Evolutionary conservation across 805 yeast genomes (phyloP).

Genomic region (Saccharomyces kudriavzevii): DNA sequence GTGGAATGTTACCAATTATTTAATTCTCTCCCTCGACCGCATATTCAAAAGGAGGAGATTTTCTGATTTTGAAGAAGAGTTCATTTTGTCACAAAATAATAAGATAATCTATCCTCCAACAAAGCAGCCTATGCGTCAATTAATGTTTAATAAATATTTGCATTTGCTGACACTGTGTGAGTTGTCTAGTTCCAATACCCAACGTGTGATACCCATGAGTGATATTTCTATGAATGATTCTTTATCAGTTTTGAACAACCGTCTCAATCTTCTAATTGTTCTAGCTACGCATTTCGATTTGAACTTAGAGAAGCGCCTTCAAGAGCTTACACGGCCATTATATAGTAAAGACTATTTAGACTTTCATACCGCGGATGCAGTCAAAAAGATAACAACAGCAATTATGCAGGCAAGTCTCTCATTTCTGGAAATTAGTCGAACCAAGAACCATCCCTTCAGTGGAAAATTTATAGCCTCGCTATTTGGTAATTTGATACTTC

Average conservation of each 20-base stretch:
- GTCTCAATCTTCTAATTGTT: slow-evolving; percentile 22
- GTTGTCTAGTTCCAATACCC: slow-evolving; percentile 13
- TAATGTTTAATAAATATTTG: slow-evolving; percentile 22
- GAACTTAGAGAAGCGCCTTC: slow-evolving; percentile 19
- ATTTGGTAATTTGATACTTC: slow-evolving; percentile 5
- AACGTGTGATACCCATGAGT: slow-evolving; percentile 26
- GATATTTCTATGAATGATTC: slow-evolving; percentile 15
- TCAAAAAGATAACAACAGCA: neutral
- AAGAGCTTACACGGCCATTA: slow-evolving; percentile 16
- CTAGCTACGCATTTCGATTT: slow-evolving; percentile 15
- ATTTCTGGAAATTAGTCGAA: neutral
- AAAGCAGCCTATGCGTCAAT: neutral
- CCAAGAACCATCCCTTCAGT: slow-evolving; percentile 10
- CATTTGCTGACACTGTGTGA: slow-evolving; percentile 7
- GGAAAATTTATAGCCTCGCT: slow-evolving; percentile 7
- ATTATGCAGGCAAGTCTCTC: neutral
- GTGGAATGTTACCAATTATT: slow-evolving; percentile 36
- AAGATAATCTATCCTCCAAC: slow-evolving; percentile 5
- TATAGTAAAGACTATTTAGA: slow-evolving; percentile 2
- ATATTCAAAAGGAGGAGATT: slow-evolving; percentile 23
- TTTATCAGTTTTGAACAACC: slow-evolving; percentile 18
- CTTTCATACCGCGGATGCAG: neutral
- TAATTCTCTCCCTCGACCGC: slow-evolving; percentile 37
- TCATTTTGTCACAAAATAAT: slow-evolving; percentile 2
- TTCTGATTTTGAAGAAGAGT: slow-evolving; percentile 22